A percentile compares a stretch with the other conserved stretches of the same genome.
phyloP scores from a whole-genome alignment of 495 filamentous ascomycete genomes.

The Aspergillus nidulans region DNA sequence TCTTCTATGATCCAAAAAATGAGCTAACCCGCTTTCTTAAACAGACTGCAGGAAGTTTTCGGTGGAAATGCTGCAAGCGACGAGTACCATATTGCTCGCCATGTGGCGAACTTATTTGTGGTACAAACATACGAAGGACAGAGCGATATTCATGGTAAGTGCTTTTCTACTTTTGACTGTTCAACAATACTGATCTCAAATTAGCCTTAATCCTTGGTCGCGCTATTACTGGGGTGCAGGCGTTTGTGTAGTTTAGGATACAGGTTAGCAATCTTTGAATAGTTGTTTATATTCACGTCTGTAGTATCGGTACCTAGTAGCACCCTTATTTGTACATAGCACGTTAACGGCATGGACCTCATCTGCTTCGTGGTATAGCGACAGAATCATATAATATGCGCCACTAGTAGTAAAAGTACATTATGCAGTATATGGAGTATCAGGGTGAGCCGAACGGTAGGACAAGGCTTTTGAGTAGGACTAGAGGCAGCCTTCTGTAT shows the following conservation, averaged over 20 bases:
- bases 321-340: neutral
- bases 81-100: slow-evolving; percentile 90
- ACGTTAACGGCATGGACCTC: too few relatives aligned
- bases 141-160: slow-evolving; percentile 91
- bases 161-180: neutral
- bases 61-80: slow-evolving; percentile 96
- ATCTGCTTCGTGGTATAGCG: too few relatives aligned
- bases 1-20: neutral
- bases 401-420: too few relatives aligned
- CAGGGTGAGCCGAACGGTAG: too few relatives aligned
- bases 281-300: neutral
- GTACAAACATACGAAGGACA: slow-evolving; percentile 98
- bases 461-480: too few relatives aligned
- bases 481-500: too few relatives aligned
- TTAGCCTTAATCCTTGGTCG: slow-evolving; percentile 63
- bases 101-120: slow-evolving; percentile 95
- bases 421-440: too few relatives aligned
- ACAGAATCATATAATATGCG: too few relatives aligned
- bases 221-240: slow-evolving; percentile 67
- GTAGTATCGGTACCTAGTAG: too few relatives aligned
- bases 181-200: slow-evolving; percentile 16
- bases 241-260: slow-evolving; percentile 49
- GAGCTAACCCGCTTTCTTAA: slow-evolving; percentile 5
- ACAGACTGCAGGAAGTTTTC: slow-evolving; percentile 86
- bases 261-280: too few relatives aligned